Evolutionary conservation across 2,329 filamentous ascomycete species (phyloP).

Genomic region (Scedosporium dehoogii): DNA sequence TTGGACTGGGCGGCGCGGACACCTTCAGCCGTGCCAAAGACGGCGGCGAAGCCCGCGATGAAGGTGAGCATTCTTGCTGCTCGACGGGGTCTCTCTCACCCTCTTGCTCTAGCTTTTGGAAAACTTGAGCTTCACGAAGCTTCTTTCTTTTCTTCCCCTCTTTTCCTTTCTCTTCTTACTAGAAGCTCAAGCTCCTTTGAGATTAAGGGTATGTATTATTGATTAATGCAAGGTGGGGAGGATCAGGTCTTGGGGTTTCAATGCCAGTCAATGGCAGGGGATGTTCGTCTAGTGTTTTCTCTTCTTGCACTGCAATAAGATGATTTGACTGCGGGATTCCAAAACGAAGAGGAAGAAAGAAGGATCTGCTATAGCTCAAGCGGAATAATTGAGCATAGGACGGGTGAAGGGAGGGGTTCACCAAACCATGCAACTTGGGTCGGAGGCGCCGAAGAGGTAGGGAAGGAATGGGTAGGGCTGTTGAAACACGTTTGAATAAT

Average conservation of each 20-base stretch:
- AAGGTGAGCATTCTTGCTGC: conserved; percentile 19
- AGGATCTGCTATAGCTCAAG: not conserved
- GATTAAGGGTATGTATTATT: not conserved
- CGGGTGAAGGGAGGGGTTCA: not conserved
- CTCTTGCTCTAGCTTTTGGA: not conserved
- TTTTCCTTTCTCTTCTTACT: not conserved
- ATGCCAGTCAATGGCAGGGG: not conserved
- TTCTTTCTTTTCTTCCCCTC: not conserved
- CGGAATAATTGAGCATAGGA: not conserved
- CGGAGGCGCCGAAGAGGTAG: not conserved
- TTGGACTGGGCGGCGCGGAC: conserved; percentile 36
- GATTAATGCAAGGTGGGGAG: not conserved
- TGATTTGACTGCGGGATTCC: not conserved
- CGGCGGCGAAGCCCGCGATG: conserved; percentile 29
- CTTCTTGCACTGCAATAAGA: not conserved
- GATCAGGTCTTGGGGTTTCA: not conserved
- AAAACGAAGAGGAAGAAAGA: not conserved
- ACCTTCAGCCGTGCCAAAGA: conserved; percentile 35
- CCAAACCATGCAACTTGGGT: not conserved
- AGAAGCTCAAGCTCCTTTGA: not conserved
- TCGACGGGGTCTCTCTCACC: not conserved
- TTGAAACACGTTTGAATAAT: too few species aligned
- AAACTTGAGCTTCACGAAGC: too few species aligned
- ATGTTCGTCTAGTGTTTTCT: not conserved
- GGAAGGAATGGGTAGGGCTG: not conserved